A percentile compares a stretch with the other conserved stretches of the same genome.
phyloP scores from a whole-genome alignment of 2,329 filamentous ascomycete species.

The Conoideocrella luteorostrata region DNA sequence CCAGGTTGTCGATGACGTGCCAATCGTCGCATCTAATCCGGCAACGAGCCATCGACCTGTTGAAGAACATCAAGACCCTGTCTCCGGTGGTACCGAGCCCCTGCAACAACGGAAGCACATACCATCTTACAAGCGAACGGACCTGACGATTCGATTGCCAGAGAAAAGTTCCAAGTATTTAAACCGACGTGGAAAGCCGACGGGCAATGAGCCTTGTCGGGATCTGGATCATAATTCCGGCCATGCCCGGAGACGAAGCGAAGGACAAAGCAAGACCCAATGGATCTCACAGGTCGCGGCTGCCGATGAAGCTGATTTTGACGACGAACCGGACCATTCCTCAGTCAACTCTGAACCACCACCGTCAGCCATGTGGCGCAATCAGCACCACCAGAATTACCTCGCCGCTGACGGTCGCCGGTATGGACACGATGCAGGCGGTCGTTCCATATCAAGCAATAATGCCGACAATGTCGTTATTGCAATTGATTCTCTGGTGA shows the following conservation, averaged over 20 bases:
- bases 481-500: not conserved
- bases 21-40: not conserved
- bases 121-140: not conserved
- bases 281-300: not conserved
- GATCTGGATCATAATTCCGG: not conserved
- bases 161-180: not conserved
- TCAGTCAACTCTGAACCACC: not conserved
- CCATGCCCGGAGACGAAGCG: not conserved
- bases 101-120: not conserved
- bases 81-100: not conserved
- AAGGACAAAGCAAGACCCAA: not conserved
- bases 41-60: not conserved
- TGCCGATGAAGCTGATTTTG: not conserved
- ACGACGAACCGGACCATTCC: not conserved
- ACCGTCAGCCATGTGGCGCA: not conserved
- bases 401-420: not conserved
- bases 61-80: not conserved
- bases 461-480: not conserved
- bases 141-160: slow-evolving; percentile 1
- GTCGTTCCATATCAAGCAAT: not conserved
- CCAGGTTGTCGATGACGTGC: not conserved
- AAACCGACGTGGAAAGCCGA: not conserved
- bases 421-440: not conserved
- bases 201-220: no score
- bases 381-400: not conserved